A percentile compares a stretch with the other conserved stretches of the same genome.
These are phyloP conservation scores for Phytophthora foliorum DNA, from an alignment of 352 stramenopile species.

Conservation along the genomic window DNA sequence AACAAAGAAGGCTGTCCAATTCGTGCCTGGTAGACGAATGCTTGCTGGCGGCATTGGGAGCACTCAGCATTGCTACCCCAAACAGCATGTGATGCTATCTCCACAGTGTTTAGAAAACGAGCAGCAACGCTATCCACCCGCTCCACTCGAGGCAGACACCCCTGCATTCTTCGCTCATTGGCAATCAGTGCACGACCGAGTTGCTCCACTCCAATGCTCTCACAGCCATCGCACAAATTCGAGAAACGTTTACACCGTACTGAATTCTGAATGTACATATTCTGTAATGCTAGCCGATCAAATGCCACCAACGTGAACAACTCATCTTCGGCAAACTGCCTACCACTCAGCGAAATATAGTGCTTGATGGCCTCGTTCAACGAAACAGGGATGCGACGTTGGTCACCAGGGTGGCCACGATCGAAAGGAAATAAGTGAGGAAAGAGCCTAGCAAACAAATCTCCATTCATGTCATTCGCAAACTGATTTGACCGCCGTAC, in stretches of 20 bases:
- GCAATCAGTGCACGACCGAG: not conserved
- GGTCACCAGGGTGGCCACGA: slow-evolving; percentile 1
- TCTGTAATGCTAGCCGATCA: slow-evolving; percentile 4
- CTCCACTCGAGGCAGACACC: not conserved
- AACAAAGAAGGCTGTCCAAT: too few species aligned
- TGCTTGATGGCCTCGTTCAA: slow-evolving; percentile 3
- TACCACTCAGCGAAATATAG: slow-evolving; percentile 2
- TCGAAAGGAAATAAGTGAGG: slow-evolving; percentile 21
- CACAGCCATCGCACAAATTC: not conserved
- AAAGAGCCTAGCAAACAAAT: slow-evolving; percentile 17
- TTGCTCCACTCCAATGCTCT: slow-evolving; percentile 4
- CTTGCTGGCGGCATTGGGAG: not conserved
- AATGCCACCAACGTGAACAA: slow-evolving; percentile 17
- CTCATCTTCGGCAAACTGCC: slow-evolving; percentile 14
- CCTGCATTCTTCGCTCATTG: slow-evolving; percentile 4
- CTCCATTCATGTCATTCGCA: not conserved
- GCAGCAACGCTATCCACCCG: not conserved
- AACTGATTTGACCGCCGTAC: slow-evolving; percentile 1
- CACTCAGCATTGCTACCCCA: not conserved
- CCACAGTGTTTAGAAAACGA: not conserved
- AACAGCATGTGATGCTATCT: not conserved
- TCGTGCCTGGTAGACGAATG: too few species aligned
- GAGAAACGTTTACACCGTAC: not conserved
- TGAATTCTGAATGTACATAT: slow-evolving; percentile 14
- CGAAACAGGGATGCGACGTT: not conserved